Evolutionary conservation across 116 monocot genomes (phyloP), one percentile per base, ranked within the genome.

Genomic region (Trichopus zeylanicus): DNA sequence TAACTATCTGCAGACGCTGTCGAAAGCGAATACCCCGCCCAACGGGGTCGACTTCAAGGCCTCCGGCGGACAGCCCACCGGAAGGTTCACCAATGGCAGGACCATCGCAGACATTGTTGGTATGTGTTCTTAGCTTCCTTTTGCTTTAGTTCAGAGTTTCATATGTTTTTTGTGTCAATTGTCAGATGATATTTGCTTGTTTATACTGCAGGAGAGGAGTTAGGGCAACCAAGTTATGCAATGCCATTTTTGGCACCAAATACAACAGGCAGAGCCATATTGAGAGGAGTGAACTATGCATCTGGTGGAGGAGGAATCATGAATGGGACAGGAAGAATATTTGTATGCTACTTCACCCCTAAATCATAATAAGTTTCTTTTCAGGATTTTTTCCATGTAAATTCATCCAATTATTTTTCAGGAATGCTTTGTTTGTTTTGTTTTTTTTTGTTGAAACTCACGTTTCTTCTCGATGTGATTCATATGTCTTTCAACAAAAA

Each of bases 41-140:
- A 87, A 87, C 38, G 87, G 87, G 21, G 82, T 87, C 26, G 87
- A 87, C 58, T 87, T 87, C 52, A 30, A 46, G 21, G 72, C 73
- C 32, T 78, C 87, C 5, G 82, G 73, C 10, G 87, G 87, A 8
- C 35, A 69, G 68, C 86, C 86, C n/a, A 86, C 87, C 2, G 82
- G 82, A 6, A 63, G 87, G 30, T 87, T 63, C 38, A 87, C 87
- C 39, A 87, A 87, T 25, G 87, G 87, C 6, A 75, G 78, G 62
- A 87, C 87, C 28, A 82, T 87, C 32, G 82, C 82, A 6, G 87
- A 87, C 66, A 75, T 87, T 31, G 67, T 78, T 29, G 87, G 87
- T 86, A 18, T 35, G 55, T 42, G 9, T 18, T 16, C 15, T n/a
- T n/a, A n/a, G n/a, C 21, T 5, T 49, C 49, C 22, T 49, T 10